Percentiles rank a stretch among this genome's conserved stretches.
Evolutionary conservation across 2,329 filamentous ascomycete genomes (phyloP).

Genomic region (Fusarium sarcochroum): DNA sequence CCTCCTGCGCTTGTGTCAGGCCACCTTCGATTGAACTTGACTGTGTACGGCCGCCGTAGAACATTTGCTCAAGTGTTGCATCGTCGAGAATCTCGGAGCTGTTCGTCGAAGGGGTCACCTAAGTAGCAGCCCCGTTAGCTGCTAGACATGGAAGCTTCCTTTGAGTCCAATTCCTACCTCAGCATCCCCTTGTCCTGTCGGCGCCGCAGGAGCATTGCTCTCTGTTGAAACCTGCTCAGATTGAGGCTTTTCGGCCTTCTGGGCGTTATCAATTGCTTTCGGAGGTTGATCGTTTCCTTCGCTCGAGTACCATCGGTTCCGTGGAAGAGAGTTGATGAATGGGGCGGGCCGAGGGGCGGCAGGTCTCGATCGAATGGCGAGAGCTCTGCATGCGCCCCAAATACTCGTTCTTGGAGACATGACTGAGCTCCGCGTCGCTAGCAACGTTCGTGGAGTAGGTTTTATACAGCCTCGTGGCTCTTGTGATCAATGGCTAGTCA

Average conservation of each 20-base stretch:
- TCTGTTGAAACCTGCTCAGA: constrained; percentile 14
- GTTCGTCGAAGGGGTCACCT: constrained; percentile 29
- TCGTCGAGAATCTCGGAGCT: constrained; percentile 52
- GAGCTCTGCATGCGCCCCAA: constrained; percentile 54
- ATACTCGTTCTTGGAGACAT: constrained; percentile 54
- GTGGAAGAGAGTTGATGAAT: constrained; percentile 42
- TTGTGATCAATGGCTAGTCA: constrained; percentile 40
- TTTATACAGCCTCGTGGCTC: constrained; percentile 44
- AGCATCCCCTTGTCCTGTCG: constrained; percentile 19
- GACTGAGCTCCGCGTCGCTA: constrained; percentile 49
- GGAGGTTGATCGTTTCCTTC: constrained; percentile 50
- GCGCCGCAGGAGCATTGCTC: neutral
- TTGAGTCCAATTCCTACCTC: constrained; percentile 45
- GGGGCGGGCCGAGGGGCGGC: constrained; percentile 43
- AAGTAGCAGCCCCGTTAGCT: constrained; percentile 34
- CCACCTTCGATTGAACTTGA: constrained; percentile 52
- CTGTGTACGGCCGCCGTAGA: constrained; percentile 54
- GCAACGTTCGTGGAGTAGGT: constrained; percentile 46
- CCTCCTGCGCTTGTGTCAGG: constrained; percentile 60
- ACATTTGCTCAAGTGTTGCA: constrained; percentile 54
- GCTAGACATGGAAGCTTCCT: constrained; percentile 17
- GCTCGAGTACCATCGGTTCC: constrained; percentile 51
- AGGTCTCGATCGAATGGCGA: constrained; percentile 51
- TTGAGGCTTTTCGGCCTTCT: constrained; percentile 22
- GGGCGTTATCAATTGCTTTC: constrained; percentile 42